Conservation (phyloP, 192 early-diverging fungal species). For the Endogone sp. region DNA sequence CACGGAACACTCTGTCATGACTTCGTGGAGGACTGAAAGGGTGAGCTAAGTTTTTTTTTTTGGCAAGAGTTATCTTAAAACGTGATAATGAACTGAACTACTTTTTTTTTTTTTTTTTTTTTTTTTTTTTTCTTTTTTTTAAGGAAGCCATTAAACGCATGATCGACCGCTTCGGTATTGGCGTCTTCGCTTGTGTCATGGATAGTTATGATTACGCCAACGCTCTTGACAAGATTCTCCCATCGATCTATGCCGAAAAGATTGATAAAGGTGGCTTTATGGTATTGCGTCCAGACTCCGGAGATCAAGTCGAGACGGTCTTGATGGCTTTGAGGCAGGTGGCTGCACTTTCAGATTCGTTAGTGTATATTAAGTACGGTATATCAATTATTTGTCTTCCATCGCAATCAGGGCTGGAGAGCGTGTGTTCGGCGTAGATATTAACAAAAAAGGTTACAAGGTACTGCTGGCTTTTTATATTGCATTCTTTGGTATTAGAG, state of each 20-base stretch:
- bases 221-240: constrained; percentile 72
- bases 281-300: constrained; percentile 82
- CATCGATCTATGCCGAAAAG: constrained; percentile 62
- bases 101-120: too few relatives aligned
- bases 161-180: constrained; percentile 64
- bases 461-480: constrained; percentile 11
- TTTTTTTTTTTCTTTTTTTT: constrained; percentile 3
- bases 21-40: constrained; percentile 60
- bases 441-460: constrained; percentile 79
- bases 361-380: too few relatives aligned
- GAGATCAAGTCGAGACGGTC: constrained; percentile 74
- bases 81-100: too few relatives aligned
- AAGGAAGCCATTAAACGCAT: constrained; percentile 63
- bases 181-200: constrained; percentile 85
- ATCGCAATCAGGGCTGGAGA: constrained; percentile 60
- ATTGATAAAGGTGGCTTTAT: constrained; percentile 73
- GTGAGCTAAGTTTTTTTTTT: constrained; percentile 20
- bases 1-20: constrained; percentile 93
- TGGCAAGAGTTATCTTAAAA: too few relatives aligned
- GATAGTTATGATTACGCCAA: constrained; percentile 83
- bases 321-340: constrained; percentile 62
- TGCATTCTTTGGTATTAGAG: neutral
- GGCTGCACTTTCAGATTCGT: neutral
- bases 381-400: too few relatives aligned
- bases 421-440: constrained; percentile 60